A percentile compares a stretch with the other conserved stretches of the same genome.
These are phyloP conservation scores for Saccharomyces kudriavzevii DNA, from an alignment of 805 yeast genomes.

Conservation along the genomic window DNA sequence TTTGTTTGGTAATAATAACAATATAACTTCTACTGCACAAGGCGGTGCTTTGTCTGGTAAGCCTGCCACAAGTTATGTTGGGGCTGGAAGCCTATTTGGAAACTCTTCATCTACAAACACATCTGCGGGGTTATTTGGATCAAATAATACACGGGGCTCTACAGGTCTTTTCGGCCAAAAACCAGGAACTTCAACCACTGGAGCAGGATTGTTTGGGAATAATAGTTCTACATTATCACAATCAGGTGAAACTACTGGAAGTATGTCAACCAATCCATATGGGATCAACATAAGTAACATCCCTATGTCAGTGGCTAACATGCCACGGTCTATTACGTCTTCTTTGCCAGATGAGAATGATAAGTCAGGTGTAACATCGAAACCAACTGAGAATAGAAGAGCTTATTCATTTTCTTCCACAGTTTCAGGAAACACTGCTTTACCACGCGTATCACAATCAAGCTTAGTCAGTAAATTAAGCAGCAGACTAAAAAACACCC, in stretches of 20 bases:
- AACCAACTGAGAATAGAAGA: constrained; percentile 10
- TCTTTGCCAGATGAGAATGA: constrained; percentile 7
- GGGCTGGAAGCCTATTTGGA: constrained; percentile 7
- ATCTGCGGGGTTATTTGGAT: constrained; percentile 9
- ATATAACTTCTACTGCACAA: constrained; percentile 2
- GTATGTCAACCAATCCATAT: constrained; percentile 20
- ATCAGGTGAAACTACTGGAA: constrained; percentile 10
- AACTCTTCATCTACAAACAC: constrained; percentile 2
- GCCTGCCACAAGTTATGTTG: constrained; percentile 2
- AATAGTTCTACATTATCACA: constrained; percentile 6
- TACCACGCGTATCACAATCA: constrained; percentile 14
- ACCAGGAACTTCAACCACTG: constrained; percentile 1
- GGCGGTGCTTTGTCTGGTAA: constrained; percentile 6
- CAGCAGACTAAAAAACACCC: constrained; percentile 26
- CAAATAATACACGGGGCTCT: background rate
- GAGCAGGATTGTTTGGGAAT: constrained; percentile 19
- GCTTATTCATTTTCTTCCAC: constrained; percentile 16
- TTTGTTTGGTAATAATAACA: constrained; percentile 15
- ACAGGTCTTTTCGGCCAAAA: constrained; percentile 7
- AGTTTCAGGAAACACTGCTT: constrained; percentile 12
- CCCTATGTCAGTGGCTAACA: constrained; percentile 26
- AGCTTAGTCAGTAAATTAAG: constrained; percentile 32
- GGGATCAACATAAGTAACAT: constrained; percentile 26
- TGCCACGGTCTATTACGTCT: constrained; percentile 35
- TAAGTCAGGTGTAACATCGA: background rate